phyloP scores from a whole-genome alignment of 2,329 filamentous ascomycete genomes.

The Ilyonectria sp. region DNA sequence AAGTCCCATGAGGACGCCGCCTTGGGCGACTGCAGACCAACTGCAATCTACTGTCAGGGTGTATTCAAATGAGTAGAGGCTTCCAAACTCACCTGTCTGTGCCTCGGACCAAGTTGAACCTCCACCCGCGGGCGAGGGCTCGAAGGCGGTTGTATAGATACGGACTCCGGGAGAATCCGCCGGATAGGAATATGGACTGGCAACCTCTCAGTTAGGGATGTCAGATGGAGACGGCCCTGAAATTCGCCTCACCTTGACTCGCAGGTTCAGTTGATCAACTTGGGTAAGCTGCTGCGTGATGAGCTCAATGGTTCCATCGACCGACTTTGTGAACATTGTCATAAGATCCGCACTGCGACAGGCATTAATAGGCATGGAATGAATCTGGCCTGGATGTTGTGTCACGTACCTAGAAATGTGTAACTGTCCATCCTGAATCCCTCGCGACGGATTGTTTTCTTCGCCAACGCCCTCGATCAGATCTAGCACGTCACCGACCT shows the following conservation, averaged over 20 bases:
- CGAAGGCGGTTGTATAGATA: constrained; percentile 23
- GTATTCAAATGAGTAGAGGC: too few species aligned
- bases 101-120: constrained; percentile 5
- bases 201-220: neutral
- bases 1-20: constrained; percentile 34
- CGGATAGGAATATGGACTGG: constrained; percentile 34
- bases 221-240: neutral
- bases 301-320: constrained; percentile 24
- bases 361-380: neutral
- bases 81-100: constrained; percentile 12
- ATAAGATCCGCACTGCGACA: constrained; percentile 18
- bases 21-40: constrained; percentile 33
- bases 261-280: constrained; percentile 8
- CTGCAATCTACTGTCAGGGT: neutral
- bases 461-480: constrained; percentile 16
- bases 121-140: constrained; percentile 12
- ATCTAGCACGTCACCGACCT: constrained; percentile 14
- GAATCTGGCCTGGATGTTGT: too few species aligned
- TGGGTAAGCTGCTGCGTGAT: constrained; percentile 23
- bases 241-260: neutral
- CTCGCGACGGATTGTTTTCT: constrained; percentile 9
- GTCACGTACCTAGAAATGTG: constrained; percentile 21
- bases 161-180: constrained; percentile 31
- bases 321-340: constrained; percentile 27
- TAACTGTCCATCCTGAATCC: constrained; percentile 28